These are phyloP conservation scores for Rhododendron kiyosumense DNA, from an alignment of 148 eudicot species.

Conservation along the genomic window DNA sequence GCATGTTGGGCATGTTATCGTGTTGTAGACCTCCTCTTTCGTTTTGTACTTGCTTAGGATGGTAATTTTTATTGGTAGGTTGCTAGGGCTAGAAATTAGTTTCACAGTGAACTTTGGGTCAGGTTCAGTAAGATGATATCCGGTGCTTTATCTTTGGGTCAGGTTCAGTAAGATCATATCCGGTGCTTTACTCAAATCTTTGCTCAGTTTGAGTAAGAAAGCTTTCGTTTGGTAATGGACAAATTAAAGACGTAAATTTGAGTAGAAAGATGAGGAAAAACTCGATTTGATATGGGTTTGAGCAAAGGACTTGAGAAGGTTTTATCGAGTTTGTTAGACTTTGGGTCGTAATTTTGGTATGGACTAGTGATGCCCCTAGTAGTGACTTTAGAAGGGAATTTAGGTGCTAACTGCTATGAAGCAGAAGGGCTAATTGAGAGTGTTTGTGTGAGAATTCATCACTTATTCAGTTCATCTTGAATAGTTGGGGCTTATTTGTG, in stretches of 20 bases:
- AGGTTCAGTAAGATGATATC: neutral
- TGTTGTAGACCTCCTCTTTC: neutral
- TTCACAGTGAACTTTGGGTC: too few relatives aligned
- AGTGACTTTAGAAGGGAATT: neutral
- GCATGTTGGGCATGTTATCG: neutral
- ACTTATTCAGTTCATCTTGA: neutral
- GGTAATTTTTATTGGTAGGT: neutral
- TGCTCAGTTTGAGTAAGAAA: neutral
- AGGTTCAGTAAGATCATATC: neutral
- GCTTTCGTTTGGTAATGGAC: neutral
- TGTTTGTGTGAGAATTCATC: neutral
- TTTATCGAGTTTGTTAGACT: neutral
- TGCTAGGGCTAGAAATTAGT: neutral
- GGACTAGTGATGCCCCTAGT: neutral
- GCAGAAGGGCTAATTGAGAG: neutral
- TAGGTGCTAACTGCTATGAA: neutral
- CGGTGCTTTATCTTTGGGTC: too few relatives aligned
- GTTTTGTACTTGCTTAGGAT: neutral
- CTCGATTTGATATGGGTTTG: neutral
- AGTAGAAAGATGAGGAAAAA: neutral
- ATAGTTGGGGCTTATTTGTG: neutral
- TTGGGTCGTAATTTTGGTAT: neutral
- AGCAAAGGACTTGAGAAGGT: neutral
- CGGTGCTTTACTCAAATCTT: neutral
- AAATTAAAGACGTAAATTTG: neutral